Conservation (phyloP, 164 flowering plant genomes). For the Protea cynaroides region DNA sequence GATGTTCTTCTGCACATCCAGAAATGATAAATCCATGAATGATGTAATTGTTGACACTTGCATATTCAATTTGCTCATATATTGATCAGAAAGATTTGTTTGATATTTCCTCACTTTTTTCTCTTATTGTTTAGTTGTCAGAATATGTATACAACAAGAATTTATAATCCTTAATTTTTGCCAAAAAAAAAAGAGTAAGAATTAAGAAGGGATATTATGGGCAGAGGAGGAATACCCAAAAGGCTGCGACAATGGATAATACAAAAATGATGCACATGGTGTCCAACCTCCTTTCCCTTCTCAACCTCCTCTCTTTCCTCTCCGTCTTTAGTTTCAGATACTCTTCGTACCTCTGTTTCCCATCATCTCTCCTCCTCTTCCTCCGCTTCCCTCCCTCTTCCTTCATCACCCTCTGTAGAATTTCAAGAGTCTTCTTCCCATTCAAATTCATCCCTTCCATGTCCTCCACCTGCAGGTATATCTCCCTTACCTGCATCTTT, state of each 20-base stretch:
- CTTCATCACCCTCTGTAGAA: conserved; percentile 31
- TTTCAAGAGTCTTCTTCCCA: conserved; percentile 52
- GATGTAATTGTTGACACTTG: too few species aligned
- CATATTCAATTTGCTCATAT: too few species aligned
- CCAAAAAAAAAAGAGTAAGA: too few species aligned
- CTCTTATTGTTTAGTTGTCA: too few species aligned
- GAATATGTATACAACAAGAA: too few species aligned
- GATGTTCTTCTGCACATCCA: too few species aligned
- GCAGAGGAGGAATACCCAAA: conserved; percentile 10
- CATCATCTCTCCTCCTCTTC: conserved; percentile 20
- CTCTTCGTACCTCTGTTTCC: conserved; percentile 22
- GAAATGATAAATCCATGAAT: too few species aligned
- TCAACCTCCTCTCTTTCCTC: conserved; percentile 28
- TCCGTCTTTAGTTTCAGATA: too few species aligned
- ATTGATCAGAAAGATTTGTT: too few species aligned
- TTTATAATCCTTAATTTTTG: too few species aligned
- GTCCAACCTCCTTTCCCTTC: conserved; percentile 43
- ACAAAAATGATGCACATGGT: conserved; percentile 32
- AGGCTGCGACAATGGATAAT: conserved; percentile 14
- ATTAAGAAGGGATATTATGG: conserved; percentile 3
- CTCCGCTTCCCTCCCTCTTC: too few species aligned
- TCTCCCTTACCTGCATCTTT: conserved; percentile 54
- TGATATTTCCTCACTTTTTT: too few species aligned
- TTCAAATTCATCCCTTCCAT: conserved; percentile 54
- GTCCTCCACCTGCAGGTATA: conserved; percentile 64